Evolutionary conservation across 2,329 filamentous ascomycete species (phyloP).

Genomic region (Ploettnerulaceae sp.): DNA sequence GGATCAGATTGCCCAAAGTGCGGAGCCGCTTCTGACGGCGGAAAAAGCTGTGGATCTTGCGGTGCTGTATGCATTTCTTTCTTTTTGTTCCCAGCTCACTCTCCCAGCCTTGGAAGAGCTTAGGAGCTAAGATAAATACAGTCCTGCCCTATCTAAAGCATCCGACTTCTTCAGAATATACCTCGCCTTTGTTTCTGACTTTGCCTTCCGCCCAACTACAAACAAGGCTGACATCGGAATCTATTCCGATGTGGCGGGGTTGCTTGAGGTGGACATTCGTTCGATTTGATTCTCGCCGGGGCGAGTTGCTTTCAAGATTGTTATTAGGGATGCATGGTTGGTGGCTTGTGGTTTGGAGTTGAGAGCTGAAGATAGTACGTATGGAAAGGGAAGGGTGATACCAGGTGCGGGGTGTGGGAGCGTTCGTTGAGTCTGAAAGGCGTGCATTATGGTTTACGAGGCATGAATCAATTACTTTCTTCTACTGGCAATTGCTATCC

Average conservation of each 20-base stretch:
- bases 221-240: too few relatives aligned
- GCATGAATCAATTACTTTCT: constrained; percentile 2
- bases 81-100: neutral
- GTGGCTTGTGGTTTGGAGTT: neutral
- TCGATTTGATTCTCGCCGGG: too few relatives aligned
- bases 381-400: constrained; percentile 1
- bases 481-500: too few relatives aligned
- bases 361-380: neutral
- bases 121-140: constrained; percentile 1
- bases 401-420: neutral
- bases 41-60: constrained; percentile 29
- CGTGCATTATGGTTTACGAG: neutral
- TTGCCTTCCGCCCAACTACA: neutral
- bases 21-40: constrained; percentile 23
- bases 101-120: neutral
- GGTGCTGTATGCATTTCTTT: constrained; percentile 26
- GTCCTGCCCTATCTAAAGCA: constrained; percentile 23
- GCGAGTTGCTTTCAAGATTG: too few relatives aligned
- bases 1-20: constrained; percentile 29
- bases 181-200: neutral
- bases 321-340: constrained; percentile 1
- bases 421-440: neutral
- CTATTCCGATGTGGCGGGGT: too few relatives aligned
- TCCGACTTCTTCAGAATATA: neutral
- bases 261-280: too few relatives aligned